Evolutionary conservation across 1,284 basidiomycete genomes (phyloP).

Genomic region (Cryptococcus floricola): DNA sequence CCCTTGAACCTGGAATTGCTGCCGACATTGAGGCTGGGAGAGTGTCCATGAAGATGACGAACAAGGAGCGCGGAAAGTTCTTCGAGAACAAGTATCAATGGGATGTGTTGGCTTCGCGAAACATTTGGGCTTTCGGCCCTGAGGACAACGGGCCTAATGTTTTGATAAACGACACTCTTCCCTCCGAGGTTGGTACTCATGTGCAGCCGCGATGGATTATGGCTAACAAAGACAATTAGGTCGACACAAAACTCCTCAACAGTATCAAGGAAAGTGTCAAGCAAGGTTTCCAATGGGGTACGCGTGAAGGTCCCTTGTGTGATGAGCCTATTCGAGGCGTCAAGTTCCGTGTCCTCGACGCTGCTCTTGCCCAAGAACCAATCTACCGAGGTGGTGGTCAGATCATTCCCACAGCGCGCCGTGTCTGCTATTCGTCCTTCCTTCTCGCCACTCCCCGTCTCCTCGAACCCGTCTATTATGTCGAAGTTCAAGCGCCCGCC

Average conservation of each 20-base stretch:
- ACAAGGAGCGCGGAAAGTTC: conserved; percentile 87
- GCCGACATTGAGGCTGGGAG: conserved; percentile 89
- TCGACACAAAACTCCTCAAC: conserved; percentile 87
- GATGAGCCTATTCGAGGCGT: conserved; percentile 99
- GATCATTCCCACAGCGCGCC: conserved; percentile 84
- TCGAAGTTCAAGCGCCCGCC: conserved; percentile 97
- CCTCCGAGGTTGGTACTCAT: conserved; percentile 65
- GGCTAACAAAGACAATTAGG: conserved; percentile 49
- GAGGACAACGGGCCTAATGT: conserved; percentile 93
- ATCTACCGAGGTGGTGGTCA: conserved; percentile 91
- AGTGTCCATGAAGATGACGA: conserved; percentile 86
- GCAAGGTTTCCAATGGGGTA: conserved; percentile 99
- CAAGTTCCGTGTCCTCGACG: conserved; percentile 93
- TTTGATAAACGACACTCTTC: conserved; percentile 90
- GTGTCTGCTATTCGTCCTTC: conserved; percentile 93
- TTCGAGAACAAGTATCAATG: conserved; percentile 96
- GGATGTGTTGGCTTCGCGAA: conserved; percentile 94
- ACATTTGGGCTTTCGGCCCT: conserved; percentile 99
- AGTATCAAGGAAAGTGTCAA: conserved; percentile 92
- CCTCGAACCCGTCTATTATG: conserved; percentile 97
- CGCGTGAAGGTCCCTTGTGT: conserved; percentile 92
- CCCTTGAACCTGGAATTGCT: conserved; percentile 85
- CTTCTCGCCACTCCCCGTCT: conserved; percentile 78
- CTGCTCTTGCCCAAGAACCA: conserved; percentile 84
- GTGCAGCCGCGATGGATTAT: neutral